Percentiles rank a stretch among this genome's conserved stretches.
phyloP scores from a whole-genome alignment of 2,329 filamentous ascomycete species.

The Pyrenophora teres region DNA sequence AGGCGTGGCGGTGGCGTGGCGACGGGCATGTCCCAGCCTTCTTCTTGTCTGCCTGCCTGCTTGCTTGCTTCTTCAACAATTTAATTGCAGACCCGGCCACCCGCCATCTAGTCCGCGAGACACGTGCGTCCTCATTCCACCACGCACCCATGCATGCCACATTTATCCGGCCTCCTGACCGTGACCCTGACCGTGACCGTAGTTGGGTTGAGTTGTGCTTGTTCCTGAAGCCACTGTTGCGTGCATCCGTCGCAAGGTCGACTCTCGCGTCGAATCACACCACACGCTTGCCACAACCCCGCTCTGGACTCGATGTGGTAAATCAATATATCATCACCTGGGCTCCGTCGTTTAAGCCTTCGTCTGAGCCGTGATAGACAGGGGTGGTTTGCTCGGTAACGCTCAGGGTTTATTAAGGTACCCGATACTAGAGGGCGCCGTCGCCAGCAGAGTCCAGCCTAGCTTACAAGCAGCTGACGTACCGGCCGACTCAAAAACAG shows the following conservation, averaged over 20 bases:
- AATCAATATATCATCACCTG: slow-evolving; percentile 16
- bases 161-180: background rate
- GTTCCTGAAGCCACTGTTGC: slow-evolving; percentile 13
- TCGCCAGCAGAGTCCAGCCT: slow-evolving; percentile 14
- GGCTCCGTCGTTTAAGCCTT: slow-evolving; percentile 4
- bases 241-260: background rate
- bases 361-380: slow-evolving; percentile 10
- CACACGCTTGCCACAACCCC: slow-evolving; percentile 1
- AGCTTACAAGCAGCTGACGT: slow-evolving; percentile 30
- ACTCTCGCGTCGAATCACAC: slow-evolving; percentile 12
- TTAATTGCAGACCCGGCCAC: slow-evolving; percentile 7
- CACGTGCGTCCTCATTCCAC: slow-evolving; percentile 9
- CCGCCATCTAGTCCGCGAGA: background rate
- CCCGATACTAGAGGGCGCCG: slow-evolving; percentile 16
- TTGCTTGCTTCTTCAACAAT: background rate
- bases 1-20: background rate
- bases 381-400: slow-evolving; percentile 17
- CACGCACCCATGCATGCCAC: slow-evolving; percentile 1
- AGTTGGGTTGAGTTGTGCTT: slow-evolving; percentile 10
- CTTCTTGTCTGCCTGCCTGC: background rate
- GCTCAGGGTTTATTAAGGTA: slow-evolving; percentile 32
- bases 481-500: slow-evolving; percentile 27
- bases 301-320: slow-evolving; percentile 7
- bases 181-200: background rate
- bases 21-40: background rate